Evolutionary conservation across 1,284 basidiomycete genomes (phyloP).

Genomic region (Cutaneotrichosporon arboriforme): DNA sequence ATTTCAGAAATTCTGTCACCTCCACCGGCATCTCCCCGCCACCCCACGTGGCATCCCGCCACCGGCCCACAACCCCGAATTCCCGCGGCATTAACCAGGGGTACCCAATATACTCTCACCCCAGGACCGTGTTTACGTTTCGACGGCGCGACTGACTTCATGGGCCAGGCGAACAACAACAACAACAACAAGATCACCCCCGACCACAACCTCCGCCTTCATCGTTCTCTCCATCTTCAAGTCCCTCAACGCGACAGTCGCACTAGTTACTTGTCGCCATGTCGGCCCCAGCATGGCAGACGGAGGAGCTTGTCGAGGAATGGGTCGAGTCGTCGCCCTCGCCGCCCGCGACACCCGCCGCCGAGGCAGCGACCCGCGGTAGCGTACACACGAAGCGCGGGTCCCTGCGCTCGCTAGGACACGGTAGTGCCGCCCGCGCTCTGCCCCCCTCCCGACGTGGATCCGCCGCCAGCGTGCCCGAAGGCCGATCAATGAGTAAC

Average conservation of each 20-base stretch:
- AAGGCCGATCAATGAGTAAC: constrained; percentile 13
- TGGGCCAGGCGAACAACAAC: constrained; percentile 1
- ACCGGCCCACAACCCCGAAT: background rate
- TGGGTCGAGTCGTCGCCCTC: constrained; percentile 58
- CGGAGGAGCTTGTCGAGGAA: constrained; percentile 69
- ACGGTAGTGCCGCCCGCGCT: constrained; percentile 26
- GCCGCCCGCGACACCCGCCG: constrained; percentile 56
- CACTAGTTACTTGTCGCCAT: constrained; percentile 16
- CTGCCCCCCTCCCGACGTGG: constrained; percentile 24
- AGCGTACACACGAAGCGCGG: constrained; percentile 37
- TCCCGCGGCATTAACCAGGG: background rate
- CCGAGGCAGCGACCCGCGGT: background rate
- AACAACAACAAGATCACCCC: background rate
- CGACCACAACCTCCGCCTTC: background rate
- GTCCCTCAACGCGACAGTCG: background rate
- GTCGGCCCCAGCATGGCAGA: constrained; percentile 63
- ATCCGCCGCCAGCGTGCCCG: constrained; percentile 6
- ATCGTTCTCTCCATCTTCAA: constrained; percentile 1
- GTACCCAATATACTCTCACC: background rate
- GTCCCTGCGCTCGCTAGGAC: constrained; percentile 35
- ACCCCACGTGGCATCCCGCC: background rate
- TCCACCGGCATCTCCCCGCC: constrained; percentile 1
- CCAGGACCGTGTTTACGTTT: background rate
- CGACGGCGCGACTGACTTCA: constrained; percentile 15
- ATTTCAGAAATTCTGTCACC: constrained; percentile 11